Evolutionary conservation across 306 rosid genomes (phyloP).

Genomic region (Cyclanthera cordifolia): DNA sequence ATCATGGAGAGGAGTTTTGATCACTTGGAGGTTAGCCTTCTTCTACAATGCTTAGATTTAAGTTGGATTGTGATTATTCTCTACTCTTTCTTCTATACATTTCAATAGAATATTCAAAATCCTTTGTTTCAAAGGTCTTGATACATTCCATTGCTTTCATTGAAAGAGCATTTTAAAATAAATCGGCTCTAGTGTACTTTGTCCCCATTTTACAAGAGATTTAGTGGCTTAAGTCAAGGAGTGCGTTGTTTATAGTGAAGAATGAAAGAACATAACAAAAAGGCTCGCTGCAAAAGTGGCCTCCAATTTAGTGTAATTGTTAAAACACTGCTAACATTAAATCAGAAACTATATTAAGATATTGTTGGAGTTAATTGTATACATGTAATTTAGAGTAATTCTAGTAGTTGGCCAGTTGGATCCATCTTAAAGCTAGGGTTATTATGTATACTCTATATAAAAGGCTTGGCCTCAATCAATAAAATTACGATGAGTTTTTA

Average conservation of each 20-base stretch:
- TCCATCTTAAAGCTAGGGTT: too few relatives aligned
- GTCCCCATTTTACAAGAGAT: not conserved
- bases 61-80: not conserved
- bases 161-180: not conserved
- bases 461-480: too few relatives aligned
- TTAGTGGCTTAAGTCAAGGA: not conserved
- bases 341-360: too few relatives aligned
- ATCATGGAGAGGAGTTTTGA: conserved; percentile 88
- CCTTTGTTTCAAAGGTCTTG: not conserved
- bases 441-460: too few relatives aligned
- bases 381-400: too few relatives aligned
- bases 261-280: too few relatives aligned
- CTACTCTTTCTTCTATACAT: not conserved
- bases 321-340: too few relatives aligned
- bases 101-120: not conserved
- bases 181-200: not conserved
- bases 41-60: conserved; percentile 3
- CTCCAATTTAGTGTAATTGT: too few relatives aligned
- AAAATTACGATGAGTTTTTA: too few relatives aligned
- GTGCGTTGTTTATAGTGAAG: not conserved
- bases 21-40: conserved; percentile 68
- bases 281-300: too few relatives aligned
- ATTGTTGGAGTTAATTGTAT: too few relatives aligned
- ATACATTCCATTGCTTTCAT: not conserved
- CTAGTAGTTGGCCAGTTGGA: too few relatives aligned